Conservation (phyloP, 441 rosid genomes). For the Mallotus repandus region DNA sequence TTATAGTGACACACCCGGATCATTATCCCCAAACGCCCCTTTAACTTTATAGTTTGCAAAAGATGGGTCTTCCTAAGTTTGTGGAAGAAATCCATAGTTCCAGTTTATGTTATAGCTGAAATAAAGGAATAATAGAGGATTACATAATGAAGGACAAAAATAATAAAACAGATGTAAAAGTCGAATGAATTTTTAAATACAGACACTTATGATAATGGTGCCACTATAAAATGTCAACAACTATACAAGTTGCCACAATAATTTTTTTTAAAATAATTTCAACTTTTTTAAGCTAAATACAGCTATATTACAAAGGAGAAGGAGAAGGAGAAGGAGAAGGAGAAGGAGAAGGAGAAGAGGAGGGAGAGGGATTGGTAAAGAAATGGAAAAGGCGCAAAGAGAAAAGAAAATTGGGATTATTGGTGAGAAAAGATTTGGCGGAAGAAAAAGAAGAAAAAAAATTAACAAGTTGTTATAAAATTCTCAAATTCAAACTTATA, state of each 20-base stretch:
- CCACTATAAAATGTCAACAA: neutral
- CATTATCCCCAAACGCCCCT: conserved; percentile 92
- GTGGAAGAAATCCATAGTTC: conserved; percentile 98
- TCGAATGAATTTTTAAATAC: neutral
- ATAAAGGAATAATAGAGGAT: neutral
- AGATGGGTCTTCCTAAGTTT: conserved; percentile 99
- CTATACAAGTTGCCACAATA: neutral
- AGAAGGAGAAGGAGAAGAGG: conserved; percentile 65
- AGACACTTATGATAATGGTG: neutral
- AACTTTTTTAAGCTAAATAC: too few species aligned
- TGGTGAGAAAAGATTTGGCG: neutral
- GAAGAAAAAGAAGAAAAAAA: neutral
- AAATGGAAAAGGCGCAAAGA: conserved; percentile 41
- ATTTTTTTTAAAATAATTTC: too few species aligned
- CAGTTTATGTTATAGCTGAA: conserved; percentile 87
- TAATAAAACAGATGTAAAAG: neutral
- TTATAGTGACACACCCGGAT: conserved; percentile 58
- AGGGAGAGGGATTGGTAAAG: conserved; percentile 24
- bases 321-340: too few species aligned
- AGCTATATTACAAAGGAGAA: too few species aligned
- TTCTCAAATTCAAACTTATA: too few species aligned
- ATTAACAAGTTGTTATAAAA: too few species aligned
- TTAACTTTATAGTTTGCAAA: conserved; percentile 76
- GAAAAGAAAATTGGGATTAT: conserved; percentile 12
- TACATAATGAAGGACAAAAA: neutral